These are phyloP conservation scores for Tricholoma flavovirens DNA, from an alignment of 768 basidiomycete genomes.

Conservation along the genomic window DNA sequence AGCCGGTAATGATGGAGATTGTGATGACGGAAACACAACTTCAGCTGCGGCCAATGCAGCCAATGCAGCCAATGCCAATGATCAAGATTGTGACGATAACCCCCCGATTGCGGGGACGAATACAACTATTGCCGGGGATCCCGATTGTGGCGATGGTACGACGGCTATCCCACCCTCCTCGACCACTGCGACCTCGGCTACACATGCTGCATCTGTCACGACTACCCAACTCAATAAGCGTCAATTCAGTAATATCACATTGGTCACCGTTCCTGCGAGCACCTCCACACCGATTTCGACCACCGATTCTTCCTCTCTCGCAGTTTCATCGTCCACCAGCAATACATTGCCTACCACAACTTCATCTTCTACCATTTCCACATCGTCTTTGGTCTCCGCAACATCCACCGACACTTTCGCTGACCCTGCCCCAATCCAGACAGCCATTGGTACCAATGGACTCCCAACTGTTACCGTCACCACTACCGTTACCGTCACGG, in stretches of 20 bases:
- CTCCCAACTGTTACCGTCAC: slow-evolving; percentile 31
- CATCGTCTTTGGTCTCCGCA: slow-evolving; percentile 15
- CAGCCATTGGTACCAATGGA: slow-evolving; percentile 26
- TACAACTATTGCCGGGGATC: background rate
- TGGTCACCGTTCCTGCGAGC: slow-evolving; percentile 2
- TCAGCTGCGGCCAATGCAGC: slow-evolving; percentile 1
- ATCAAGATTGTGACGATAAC: slow-evolving; percentile 10
- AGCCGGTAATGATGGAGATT: background rate
- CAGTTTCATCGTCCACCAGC: slow-evolving; percentile 7
- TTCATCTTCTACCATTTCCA: background rate
- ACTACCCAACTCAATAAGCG: slow-evolving; percentile 13
- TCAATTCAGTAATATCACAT: slow-evolving; percentile 8
- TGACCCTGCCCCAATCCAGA: slow-evolving; percentile 11
- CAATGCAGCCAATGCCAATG: slow-evolving; percentile 8
- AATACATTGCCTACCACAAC: slow-evolving; percentile 8
- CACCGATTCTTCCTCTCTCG: background rate
- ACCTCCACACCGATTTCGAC: slow-evolving; percentile 1
- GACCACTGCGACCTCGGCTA: slow-evolving; percentile 4
- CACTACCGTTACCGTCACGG: slow-evolving; percentile 23
- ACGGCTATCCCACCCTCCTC: slow-evolving; percentile 8
- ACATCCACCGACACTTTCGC: slow-evolving; percentile 2
- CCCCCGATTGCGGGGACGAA: background rate
- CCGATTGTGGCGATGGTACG: slow-evolving; percentile 7
- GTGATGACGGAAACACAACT: background rate
- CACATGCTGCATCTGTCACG: slow-evolving; percentile 9